phyloP scores from a whole-genome alignment of 2,329 filamentous ascomycete species.

The Penicillium sp. region DNA sequence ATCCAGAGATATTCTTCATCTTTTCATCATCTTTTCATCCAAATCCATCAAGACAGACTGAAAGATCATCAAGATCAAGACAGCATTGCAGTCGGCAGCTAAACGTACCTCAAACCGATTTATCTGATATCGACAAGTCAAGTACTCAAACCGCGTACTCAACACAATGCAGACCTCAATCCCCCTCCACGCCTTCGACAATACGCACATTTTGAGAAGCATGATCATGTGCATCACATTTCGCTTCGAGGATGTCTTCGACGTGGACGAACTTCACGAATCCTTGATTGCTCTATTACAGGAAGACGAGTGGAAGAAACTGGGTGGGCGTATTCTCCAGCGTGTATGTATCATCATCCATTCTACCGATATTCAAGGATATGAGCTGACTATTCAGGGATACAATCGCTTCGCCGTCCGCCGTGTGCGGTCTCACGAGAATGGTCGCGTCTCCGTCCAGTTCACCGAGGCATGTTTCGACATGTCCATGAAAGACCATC shows the following conservation, averaged over 20 bases:
- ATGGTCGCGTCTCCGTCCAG: not conserved
- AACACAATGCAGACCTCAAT: not conserved
- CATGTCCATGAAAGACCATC: not conserved
- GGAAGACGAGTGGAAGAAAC: not conserved
- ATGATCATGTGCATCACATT: slow-evolving; percentile 6
- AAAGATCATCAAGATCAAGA: too few species aligned
- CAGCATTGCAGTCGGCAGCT: too few species aligned
- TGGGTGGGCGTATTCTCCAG: not conserved
- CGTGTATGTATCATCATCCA: not conserved
- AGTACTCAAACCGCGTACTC: too few species aligned
- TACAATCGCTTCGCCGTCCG: not conserved
- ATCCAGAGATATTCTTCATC: not conserved
- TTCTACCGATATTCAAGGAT: not conserved
- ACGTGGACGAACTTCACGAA: not conserved
- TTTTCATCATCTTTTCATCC: not conserved
- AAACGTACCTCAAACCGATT: not conserved
- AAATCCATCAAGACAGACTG: not conserved
- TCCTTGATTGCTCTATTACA: not conserved
- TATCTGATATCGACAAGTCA: not conserved
- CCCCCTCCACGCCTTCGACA: slow-evolving; percentile 1
- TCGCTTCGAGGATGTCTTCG: not conserved
- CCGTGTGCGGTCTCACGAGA: not conserved
- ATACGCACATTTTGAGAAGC: not conserved
- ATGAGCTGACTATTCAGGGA: not conserved
- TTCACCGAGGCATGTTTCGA: not conserved